Percentiles rank a stretch among this genome's conserved stretches.
Evolutionary conservation across 805 yeast genomes (phyloP).

Genomic region (Saccharomycopsis babjevae): DNA sequence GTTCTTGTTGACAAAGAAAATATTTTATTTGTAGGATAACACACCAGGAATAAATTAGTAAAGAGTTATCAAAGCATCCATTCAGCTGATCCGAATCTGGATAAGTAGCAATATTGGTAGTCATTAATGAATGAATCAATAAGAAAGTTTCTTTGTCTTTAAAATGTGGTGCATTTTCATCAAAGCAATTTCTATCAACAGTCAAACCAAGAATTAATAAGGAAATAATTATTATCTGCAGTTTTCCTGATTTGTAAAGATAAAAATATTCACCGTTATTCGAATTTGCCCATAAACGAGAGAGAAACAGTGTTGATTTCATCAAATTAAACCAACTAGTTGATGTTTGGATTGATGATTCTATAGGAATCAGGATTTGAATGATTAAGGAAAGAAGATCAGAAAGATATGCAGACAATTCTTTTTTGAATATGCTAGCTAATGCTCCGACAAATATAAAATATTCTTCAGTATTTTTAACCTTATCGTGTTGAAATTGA

Average conservation of each 20-base stretch:
- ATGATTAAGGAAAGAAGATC: slow-evolving; percentile 31
- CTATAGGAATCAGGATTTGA: slow-evolving; percentile 33
- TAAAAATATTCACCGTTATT: slow-evolving; percentile 19
- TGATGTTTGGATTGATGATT: slow-evolving; percentile 28
- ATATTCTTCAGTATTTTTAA: neutral
- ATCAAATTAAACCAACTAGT: slow-evolving; percentile 48
- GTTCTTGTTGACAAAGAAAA: slow-evolving; percentile 32
- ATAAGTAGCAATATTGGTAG: neutral
- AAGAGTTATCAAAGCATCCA: slow-evolving; percentile 29
- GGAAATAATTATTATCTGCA: slow-evolving; percentile 31
- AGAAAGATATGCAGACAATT: neutral
- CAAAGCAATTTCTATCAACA: slow-evolving; percentile 34
- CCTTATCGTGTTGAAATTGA: neutral
- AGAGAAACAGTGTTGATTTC: slow-evolving; percentile 26
- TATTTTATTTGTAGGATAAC: slow-evolving; percentile 45
- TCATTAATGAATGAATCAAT: slow-evolving; percentile 28
- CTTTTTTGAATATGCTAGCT: neutral
- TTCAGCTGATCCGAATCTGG: neutral
- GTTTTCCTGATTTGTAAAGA: slow-evolving; percentile 19
- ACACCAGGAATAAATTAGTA: slow-evolving; percentile 59
- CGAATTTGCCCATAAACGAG: slow-evolving; percentile 16
- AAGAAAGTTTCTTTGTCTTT: slow-evolving; percentile 31
- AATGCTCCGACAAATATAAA: neutral
- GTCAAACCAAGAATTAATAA: slow-evolving; percentile 49
- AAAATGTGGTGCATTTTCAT: slow-evolving; percentile 30